These are phyloP conservation scores for Biscutella laevigata DNA, from an alignment of 441 rosid species.

Conservation along the genomic window DNA sequence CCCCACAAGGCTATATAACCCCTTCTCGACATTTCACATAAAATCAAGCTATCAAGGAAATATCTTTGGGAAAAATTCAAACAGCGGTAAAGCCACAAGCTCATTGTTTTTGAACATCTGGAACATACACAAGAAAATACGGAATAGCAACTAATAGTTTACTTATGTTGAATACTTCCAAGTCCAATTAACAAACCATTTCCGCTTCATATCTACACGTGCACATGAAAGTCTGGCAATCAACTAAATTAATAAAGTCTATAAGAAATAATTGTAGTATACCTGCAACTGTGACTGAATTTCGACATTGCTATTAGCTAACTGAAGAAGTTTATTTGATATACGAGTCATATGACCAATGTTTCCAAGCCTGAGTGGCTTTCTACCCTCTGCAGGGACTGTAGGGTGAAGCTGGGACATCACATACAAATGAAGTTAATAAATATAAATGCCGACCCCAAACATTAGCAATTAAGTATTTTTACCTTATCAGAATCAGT, in stretches of 20 bases:
- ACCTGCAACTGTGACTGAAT: conserved; percentile 76
- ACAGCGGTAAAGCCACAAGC: neutral
- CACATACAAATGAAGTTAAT: conserved; percentile 19
- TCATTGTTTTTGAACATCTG: neutral
- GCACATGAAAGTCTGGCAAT: conserved; percentile 8
- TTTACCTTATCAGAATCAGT: conserved; percentile 52
- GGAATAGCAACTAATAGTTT: neutral
- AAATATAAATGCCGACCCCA: neutral
- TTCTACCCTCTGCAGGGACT: conserved; percentile 56
- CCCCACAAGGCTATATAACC: neutral
- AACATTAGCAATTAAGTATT: neutral
- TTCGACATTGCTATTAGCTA: conserved; percentile 53
- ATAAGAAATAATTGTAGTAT: neutral
- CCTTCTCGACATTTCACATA: conserved; percentile 4
- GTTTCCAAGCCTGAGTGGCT: conserved; percentile 68
- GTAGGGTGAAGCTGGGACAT: conserved; percentile 55
- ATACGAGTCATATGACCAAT: conserved; percentile 85
- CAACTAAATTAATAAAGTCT: neutral
- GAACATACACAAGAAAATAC: neutral
- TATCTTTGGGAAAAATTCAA: conserved; percentile 1
- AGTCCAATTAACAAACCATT: conserved; percentile 5
- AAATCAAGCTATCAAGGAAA: conserved; percentile 3
- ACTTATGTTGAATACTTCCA: neutral
- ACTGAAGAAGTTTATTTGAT: conserved; percentile 76
- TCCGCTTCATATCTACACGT: neutral